phyloP scores from a whole-genome alignment of 257 asterid genomes.

The Solanum megistacrolobum region DNA sequence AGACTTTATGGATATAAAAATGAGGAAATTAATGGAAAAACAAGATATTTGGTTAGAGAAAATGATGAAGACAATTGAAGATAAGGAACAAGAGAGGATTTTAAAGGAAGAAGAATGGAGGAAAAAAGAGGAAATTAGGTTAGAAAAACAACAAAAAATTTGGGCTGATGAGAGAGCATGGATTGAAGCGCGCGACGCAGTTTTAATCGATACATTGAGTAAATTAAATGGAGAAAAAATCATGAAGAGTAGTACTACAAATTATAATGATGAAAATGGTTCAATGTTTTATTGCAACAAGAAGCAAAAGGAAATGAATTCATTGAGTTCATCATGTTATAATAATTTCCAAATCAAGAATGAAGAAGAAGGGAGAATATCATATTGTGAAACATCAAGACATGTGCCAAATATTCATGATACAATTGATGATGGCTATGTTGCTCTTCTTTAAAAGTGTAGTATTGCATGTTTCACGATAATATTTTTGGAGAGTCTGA shows the following conservation, averaged over 20 bases:
- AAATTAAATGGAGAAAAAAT: constrained; percentile 35
- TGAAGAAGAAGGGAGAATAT: constrained; percentile 26
- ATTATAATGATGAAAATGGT: background rate
- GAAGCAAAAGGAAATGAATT: background rate
- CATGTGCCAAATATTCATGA: constrained; percentile 22
- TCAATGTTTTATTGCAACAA: background rate
- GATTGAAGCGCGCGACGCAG: constrained; percentile 72
- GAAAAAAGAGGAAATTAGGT: constrained; percentile 52
- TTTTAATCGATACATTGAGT: constrained; percentile 56
- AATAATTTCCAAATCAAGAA: constrained; percentile 5
- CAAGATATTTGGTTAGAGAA: constrained; percentile 87
- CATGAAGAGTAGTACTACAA: background rate
- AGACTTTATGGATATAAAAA: constrained; percentile 63
- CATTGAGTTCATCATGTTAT: constrained; percentile 16
- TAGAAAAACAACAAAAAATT: constrained; percentile 61
- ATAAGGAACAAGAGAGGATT: constrained; percentile 69
- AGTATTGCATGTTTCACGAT: background rate
- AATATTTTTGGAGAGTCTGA: background rate
- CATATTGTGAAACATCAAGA: constrained; percentile 20
- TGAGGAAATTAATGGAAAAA: constrained; percentile 71
- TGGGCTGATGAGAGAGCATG: constrained; percentile 85
- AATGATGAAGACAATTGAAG: constrained; percentile 66
- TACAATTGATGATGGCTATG: constrained; percentile 25
- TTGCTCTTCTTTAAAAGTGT: background rate
- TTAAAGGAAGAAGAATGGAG: constrained; percentile 76